A percentile compares a stretch with the other conserved stretches of the same genome.
These are phyloP conservation scores for Lactuca sativa DNA, from an alignment of 129 eudicot genomes.

Conservation along the genomic window DNA sequence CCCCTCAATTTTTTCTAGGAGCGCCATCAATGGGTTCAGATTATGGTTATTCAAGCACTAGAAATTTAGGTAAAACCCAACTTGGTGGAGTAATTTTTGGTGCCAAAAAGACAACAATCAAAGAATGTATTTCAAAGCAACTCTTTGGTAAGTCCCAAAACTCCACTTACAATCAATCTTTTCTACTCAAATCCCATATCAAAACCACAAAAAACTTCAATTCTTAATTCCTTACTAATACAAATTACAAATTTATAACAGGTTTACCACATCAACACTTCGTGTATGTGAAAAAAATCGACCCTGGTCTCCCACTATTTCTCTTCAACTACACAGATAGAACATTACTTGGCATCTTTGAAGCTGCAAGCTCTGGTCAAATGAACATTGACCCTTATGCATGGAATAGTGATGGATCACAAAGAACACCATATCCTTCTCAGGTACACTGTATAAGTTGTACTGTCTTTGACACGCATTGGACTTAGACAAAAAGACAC, in stretches of 20 bases:
- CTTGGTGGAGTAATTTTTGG: conserved; percentile 90
- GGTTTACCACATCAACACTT: conserved; percentile 75
- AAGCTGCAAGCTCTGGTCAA: conserved; percentile 84
- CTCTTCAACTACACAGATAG: conserved; percentile 69
- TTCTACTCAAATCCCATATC: background rate
- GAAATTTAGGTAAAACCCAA: conserved; percentile 49
- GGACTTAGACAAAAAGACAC: background rate
- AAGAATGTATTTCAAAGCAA: conserved; percentile 67
- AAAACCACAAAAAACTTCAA: background rate
- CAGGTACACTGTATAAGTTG: conserved; percentile 53
- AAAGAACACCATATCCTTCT: conserved; percentile 67
- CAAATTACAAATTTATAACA: conserved; percentile 28
- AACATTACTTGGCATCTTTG: conserved; percentile 71
- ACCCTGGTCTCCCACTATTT: conserved; percentile 82
- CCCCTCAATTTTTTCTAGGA: background rate
- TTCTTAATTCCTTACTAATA: conserved; percentile 17
- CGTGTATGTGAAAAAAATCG: conserved; percentile 59
- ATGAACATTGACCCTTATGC: conserved; percentile 72
- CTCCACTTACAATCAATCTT: background rate
- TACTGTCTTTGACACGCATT: background rate
- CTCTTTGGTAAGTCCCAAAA: conserved; percentile 66
- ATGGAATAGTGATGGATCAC: conserved; percentile 76
- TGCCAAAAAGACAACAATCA: conserved; percentile 45
- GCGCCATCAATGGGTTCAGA: conserved; percentile 22
- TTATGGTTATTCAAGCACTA: conserved; percentile 25